Conservation (phyloP, 345 rosid genomes). For the Salix exigua region DNA sequence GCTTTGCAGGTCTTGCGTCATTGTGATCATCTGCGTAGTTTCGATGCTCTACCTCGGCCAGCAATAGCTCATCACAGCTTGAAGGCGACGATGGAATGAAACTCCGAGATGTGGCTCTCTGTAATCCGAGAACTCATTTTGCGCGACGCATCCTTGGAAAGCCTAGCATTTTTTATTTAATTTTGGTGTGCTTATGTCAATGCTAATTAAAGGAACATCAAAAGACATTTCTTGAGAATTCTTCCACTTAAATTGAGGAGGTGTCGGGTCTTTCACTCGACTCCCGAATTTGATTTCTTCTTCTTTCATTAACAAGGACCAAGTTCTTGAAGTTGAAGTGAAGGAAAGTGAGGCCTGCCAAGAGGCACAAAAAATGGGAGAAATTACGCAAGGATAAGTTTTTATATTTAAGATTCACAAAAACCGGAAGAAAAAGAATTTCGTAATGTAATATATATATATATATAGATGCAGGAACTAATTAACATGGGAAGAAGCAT, state of each 20-base stretch:
- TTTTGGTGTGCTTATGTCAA: background rate
- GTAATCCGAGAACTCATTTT: background rate
- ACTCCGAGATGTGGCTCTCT: background rate
- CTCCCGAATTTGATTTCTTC: background rate
- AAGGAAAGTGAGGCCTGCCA: background rate
- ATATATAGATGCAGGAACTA: background rate
- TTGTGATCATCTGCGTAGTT: background rate
- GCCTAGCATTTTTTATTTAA: background rate
- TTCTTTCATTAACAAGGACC: background rate
- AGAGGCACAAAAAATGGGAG: background rate
- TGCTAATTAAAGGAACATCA: background rate
- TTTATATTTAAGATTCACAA: no score
- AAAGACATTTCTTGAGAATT: background rate
- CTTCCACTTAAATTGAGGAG: background rate
- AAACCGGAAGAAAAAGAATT: no score
- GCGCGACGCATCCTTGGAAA: background rate
- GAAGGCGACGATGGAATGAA: no score
- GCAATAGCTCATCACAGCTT: background rate
- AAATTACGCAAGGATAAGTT: no score
- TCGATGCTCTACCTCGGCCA: constrained; percentile 1
- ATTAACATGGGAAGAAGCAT: background rate
- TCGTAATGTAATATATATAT: no score
- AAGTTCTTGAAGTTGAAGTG: background rate
- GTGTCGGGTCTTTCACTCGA: background rate
- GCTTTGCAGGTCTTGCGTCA: constrained; percentile 7